A percentile compares a stretch with the other conserved stretches of the same genome.
These are phyloP conservation scores for Inga oerstediana DNA, from an alignment of 306 rosid species.

Conservation along the genomic window DNA sequence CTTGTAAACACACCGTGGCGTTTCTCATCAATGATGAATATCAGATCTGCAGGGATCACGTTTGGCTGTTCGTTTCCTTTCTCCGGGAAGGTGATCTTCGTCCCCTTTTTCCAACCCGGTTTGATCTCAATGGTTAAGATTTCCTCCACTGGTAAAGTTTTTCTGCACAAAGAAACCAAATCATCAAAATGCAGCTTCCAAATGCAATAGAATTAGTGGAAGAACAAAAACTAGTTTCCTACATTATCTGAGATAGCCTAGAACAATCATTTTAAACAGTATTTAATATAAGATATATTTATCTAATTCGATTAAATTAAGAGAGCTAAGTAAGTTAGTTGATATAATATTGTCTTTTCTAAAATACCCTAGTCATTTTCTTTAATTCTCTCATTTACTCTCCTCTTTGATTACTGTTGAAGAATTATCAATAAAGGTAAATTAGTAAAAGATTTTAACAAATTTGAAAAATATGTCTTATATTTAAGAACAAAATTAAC, in stretches of 20 bases:
- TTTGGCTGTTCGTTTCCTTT: conserved; percentile 81
- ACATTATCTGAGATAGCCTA: not conserved
- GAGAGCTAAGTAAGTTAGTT: too few species aligned
- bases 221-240: not conserved
- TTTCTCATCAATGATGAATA: conserved; percentile 82
- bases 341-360: too few species aligned
- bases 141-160: conserved; percentile 73
- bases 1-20: conserved; percentile 79
- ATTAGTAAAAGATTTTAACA: too few species aligned
- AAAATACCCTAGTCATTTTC: too few species aligned
- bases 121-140: conserved; percentile 78
- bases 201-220: not conserved
- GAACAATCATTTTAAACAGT: not conserved
- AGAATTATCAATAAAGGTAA: too few species aligned
- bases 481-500: too few species aligned
- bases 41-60: conserved; percentile 74
- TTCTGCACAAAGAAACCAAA: conserved; percentile 46
- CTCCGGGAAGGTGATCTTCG: conserved; percentile 87
- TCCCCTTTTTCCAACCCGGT: conserved; percentile 98
- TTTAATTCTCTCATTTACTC: too few species aligned
- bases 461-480: too few species aligned
- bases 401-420: too few species aligned
- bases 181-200: conserved; percentile 5
- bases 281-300: too few species aligned
- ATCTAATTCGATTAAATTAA: too few species aligned